Evolutionary conservation across 164 flowering plant genomes (phyloP), one percentile per base, ranked within the genome.

Genomic region (Kingdonia uniflora): DNA sequence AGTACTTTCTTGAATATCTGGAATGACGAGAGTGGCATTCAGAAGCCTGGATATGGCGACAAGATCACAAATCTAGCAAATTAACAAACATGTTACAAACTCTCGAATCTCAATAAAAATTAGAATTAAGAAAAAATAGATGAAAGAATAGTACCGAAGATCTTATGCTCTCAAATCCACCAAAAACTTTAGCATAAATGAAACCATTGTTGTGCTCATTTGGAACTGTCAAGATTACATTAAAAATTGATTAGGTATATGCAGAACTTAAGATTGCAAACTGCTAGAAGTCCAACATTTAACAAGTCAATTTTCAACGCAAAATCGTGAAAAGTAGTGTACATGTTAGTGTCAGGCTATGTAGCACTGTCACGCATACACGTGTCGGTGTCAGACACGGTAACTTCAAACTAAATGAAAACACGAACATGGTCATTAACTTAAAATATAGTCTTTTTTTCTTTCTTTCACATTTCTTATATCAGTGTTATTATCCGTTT

Each of bases 111-210:
- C 29, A 1, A 40, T 19, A 22, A 14, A 11, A 19, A 24, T 38
- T 19, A 10, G 46, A 35, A 45, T 6, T 17, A 7, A 51, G 20
- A 11, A 37, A 16, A 7, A 42, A 52, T 19, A 10, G 14, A 15
- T 5, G 2, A 15, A 19, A 26, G 22, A 8, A 43, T 42, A 26
- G 23, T 49, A 49, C 62, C 38, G 52, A 19, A 54, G 53, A 7
- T 35, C 55, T 19, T 61, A 94, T 89, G 66, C 81, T 80, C 71
- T 80, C 89, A 74, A 94, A 89, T 17, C 90, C 92, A 64, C 99
- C 99, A 71, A 59, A 77, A 23, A 94, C 66, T 72, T 89, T 89
- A 15, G 94, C 99, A 81, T 79, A 89, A n/a, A 94, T 87, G 75
- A 80, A 86, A 52, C 95, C 89, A 68, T 82, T 88, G 69, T 67